Conservation (phyloP, 129 eudicot genomes). For the Pulicaria dysenterica region DNA sequence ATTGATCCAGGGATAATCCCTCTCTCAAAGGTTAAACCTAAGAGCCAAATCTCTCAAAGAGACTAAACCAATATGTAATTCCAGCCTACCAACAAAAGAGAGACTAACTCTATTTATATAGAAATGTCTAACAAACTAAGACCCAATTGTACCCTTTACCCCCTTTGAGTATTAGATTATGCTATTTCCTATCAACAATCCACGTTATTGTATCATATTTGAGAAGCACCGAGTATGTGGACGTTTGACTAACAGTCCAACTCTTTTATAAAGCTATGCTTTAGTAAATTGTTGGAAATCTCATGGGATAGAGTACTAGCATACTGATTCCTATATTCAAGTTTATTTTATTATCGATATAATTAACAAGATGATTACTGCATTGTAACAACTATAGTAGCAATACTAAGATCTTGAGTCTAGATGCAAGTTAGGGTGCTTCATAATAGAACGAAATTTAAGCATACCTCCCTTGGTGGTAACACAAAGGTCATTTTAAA, state of each 20-base stretch:
- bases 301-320: conserved; percentile 10
- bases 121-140: too few relatives aligned
- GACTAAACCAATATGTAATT: too few relatives aligned
- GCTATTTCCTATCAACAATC: too few relatives aligned
- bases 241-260: conserved; percentile 3
- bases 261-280: neutral
- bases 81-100: too few relatives aligned
- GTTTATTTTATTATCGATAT: neutral
- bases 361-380: neutral
- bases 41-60: too few relatives aligned
- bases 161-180: too few relatives aligned
- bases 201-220: neutral
- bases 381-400: neutral
- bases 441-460: conserved; percentile 8
- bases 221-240: neutral
- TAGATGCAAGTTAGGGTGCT: neutral
- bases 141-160: too few relatives aligned
- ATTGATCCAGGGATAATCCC: too few relatives aligned
- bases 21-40: too few relatives aligned
- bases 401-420: conserved; percentile 5
- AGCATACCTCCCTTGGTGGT: conserved; percentile 8
- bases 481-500: conserved; percentile 20
- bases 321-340: conserved; percentile 1
- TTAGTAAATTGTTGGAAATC: conserved; percentile 3
- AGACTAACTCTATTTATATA: too few relatives aligned